Evolutionary conservation across 768 basidiomycete genomes (phyloP).

Genomic region (Chalciporus chontae): DNA sequence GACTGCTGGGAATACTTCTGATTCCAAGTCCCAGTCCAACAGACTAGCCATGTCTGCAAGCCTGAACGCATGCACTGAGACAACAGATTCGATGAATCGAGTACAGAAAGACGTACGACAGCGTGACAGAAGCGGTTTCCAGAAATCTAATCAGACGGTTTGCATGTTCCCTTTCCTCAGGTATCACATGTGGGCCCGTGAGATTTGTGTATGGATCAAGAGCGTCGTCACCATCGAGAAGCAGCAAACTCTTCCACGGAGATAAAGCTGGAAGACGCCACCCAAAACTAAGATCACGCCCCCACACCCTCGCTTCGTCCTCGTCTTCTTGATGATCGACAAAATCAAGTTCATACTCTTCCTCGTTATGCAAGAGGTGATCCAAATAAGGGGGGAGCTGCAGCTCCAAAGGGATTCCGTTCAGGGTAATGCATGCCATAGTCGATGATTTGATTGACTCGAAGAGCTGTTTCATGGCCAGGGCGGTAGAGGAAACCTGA

Average conservation of each 20-base stretch:
- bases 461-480: slow-evolving; percentile 76
- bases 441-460: slow-evolving; percentile 72
- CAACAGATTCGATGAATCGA: background rate
- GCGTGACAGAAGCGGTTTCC: slow-evolving; percentile 65
- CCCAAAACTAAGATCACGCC: slow-evolving; percentile 61
- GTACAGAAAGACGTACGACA: slow-evolving; percentile 55
- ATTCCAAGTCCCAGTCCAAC: slow-evolving; percentile 79
- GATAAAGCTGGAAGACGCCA: slow-evolving; percentile 71
- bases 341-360: slow-evolving; percentile 52
- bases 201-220: slow-evolving; percentile 60
- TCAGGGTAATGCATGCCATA: slow-evolving; percentile 76
- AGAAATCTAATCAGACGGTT: slow-evolving; percentile 75
- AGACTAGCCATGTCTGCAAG: slow-evolving; percentile 76
- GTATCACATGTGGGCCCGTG: slow-evolving; percentile 52
- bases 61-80: slow-evolving; percentile 33
- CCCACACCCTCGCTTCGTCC: slow-evolving; percentile 54
- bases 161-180: slow-evolving; percentile 64
- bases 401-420: slow-evolving; percentile 76
- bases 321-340: slow-evolving; percentile 51
- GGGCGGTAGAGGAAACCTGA: slow-evolving; percentile 64
- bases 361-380: slow-evolving; percentile 61
- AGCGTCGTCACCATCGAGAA: slow-evolving; percentile 60
- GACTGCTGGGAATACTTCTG: slow-evolving; percentile 86
- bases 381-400: slow-evolving; percentile 84
- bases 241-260: slow-evolving; percentile 90